phyloP scores from a whole-genome alignment of 805 yeast genomes.

The Kuraishia ogatae region DNA sequence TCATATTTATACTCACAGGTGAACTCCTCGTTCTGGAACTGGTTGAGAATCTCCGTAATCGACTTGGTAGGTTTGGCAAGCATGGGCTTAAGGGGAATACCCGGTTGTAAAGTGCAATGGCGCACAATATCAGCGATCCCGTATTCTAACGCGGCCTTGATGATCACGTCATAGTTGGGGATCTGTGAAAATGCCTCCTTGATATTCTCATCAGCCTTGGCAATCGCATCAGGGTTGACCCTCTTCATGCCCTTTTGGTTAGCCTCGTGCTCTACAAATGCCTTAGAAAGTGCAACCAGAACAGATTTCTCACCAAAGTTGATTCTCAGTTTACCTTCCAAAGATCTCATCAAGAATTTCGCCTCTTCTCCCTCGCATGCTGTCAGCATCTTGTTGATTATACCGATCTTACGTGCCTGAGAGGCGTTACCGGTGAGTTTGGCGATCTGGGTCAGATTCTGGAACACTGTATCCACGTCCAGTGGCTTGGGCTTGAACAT shows the following conservation, averaged over 20 bases:
- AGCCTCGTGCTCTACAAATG: slow-evolving; percentile 58
- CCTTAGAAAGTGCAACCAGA: slow-evolving; percentile 74
- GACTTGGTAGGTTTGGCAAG: slow-evolving; percentile 96
- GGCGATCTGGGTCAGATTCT: slow-evolving; percentile 70
- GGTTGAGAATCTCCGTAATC: slow-evolving; percentile 82
- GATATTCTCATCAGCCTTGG: slow-evolving; percentile 66
- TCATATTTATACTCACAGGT: slow-evolving; percentile 97
- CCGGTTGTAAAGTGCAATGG: slow-evolving; percentile 74
- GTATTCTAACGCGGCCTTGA: slow-evolving; percentile 51
- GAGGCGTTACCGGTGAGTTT: slow-evolving; percentile 70
- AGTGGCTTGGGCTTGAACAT: slow-evolving; percentile 90
- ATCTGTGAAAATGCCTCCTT: slow-evolving; percentile 83
- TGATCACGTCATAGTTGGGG: slow-evolving; percentile 82
- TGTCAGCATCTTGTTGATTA: slow-evolving; percentile 77
- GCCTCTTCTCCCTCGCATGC: slow-evolving; percentile 85
- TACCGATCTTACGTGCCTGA: slow-evolving; percentile 66
- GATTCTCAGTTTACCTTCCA: slow-evolving; percentile 89
- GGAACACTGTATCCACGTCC: slow-evolving; percentile 65
- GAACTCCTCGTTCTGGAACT: slow-evolving; percentile 76
- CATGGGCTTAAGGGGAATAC: slow-evolving; percentile 96
- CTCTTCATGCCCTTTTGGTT: slow-evolving; percentile 14
- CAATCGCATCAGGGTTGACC: slow-evolving; percentile 32
- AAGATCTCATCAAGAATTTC: slow-evolving; percentile 77
- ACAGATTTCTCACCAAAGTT: slow-evolving; percentile 94
- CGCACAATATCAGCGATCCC: slow-evolving; percentile 64